phyloP scores from a whole-genome alignment of 192 early-diverging fungal species.

The Coemansia sp. region DNA sequence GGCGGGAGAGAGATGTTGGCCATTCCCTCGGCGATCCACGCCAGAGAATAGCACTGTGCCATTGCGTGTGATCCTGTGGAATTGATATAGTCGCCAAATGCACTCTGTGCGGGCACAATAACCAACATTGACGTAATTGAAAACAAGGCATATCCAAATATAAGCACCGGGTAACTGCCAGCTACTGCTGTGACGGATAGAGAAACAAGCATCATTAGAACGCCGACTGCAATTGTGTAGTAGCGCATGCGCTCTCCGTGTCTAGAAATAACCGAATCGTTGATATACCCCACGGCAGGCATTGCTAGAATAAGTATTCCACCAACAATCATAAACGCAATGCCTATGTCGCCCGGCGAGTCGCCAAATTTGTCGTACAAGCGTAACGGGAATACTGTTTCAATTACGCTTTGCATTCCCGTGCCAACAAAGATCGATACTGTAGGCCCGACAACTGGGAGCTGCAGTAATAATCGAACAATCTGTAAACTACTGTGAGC shows the following conservation, averaged over 20 bases:
- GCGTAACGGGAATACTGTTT: conserved; percentile 46
- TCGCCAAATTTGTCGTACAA: conserved; percentile 46
- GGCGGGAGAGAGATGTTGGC: conserved; percentile 50
- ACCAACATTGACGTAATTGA: conserved; percentile 43
- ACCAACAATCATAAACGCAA: conserved; percentile 50
- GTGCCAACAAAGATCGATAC: conserved; percentile 52
- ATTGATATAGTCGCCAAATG: conserved; percentile 56
- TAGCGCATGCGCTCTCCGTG: conserved; percentile 50
- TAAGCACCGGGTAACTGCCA: conserved; percentile 31
- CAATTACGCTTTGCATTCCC: conserved; percentile 51
- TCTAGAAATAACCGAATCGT: conserved; percentile 26
- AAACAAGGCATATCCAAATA: conserved; percentile 52
- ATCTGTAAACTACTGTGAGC: conserved; percentile 10
- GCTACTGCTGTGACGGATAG: conserved; percentile 33
- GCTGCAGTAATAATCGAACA: conserved; percentile 26
- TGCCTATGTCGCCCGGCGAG: conserved; percentile 43
- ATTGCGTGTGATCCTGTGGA: conserved; percentile 37
- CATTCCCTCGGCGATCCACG: conserved; percentile 51
- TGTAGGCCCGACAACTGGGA: conserved; percentile 43
- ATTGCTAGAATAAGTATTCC: conserved; percentile 49
- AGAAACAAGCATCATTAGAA: conserved; percentile 27
- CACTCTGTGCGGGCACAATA: conserved; percentile 53
- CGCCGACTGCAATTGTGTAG: conserved; percentile 40
- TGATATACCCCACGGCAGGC: conserved; percentile 41
- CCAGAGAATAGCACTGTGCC: conserved; percentile 54